phyloP scores from a whole-genome alignment of 2,329 filamentous ascomycete genomes.

The Botryosphaeria dothidea region DNA sequence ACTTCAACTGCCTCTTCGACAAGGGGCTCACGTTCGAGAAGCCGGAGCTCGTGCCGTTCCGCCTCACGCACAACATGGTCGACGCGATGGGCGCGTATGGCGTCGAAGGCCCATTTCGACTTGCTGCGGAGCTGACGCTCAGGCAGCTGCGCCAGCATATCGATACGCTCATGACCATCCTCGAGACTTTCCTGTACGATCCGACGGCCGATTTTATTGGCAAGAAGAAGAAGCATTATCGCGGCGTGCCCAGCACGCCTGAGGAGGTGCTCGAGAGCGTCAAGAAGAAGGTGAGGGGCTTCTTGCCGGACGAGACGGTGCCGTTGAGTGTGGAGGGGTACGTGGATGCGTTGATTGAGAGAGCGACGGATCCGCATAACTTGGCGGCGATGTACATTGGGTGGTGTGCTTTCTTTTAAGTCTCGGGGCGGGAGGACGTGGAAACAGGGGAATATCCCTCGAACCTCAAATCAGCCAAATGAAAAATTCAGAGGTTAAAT shows the following conservation, averaged over 20 bases:
- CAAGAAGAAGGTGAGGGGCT: conserved; percentile 78
- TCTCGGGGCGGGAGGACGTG: no score
- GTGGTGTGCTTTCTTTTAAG: conserved; percentile 72
- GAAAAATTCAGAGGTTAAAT: no score
- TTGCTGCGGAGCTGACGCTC: conserved; percentile 86
- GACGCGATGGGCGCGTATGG: conserved; percentile 95
- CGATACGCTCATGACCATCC: conserved; percentile 94
- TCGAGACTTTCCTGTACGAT: conserved; percentile 96
- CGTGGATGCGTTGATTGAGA: conserved; percentile 90
- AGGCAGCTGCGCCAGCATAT: conserved; percentile 84
- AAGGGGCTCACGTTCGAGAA: conserved; percentile 95
- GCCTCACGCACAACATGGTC: conserved; percentile 97
- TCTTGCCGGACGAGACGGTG: conserved; percentile 84
- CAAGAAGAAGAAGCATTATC: conserved; percentile 57
- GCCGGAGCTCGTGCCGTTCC: conserved; percentile 92
- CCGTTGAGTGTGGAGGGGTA: conserved; percentile 94
- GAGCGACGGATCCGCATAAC: conserved; percentile 78
- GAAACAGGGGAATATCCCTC: no score
- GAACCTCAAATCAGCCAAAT: no score
- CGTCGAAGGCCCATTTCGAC: conserved; percentile 87
- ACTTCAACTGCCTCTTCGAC: conserved; percentile 99
- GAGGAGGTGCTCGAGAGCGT: conserved; percentile 88
- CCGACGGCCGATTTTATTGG: conserved; percentile 91
- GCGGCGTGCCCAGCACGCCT: conserved; percentile 65
- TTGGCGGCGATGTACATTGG: conserved; percentile 96